Conservation (phyloP, 2,329 filamentous ascomycete species). For the Zymoseptoria tritici region DNA sequence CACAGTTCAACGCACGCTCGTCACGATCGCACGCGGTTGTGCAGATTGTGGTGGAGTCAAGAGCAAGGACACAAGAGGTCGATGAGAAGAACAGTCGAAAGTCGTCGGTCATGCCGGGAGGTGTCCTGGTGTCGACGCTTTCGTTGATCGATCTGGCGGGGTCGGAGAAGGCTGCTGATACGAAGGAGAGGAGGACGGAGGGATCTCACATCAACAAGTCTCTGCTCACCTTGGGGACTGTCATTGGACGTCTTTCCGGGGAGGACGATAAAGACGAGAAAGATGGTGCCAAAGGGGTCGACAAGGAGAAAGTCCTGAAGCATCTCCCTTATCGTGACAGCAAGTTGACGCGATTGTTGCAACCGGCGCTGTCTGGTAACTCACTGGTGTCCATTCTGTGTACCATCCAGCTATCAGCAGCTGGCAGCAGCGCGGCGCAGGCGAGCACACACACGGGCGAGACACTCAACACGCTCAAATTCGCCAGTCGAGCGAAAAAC, state of each 20-base stretch:
- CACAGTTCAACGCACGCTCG: conserved; percentile 92
- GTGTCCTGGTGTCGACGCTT: conserved; percentile 88
- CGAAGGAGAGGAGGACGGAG: conserved; percentile 87
- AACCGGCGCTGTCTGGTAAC: conserved; percentile 85
- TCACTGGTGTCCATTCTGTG: conserved; percentile 96
- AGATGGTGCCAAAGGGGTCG: conserved; percentile 34
- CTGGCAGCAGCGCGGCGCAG: conserved; percentile 58
- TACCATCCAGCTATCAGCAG: conserved; percentile 82
- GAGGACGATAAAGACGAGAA: conserved; percentile 83
- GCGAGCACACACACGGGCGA: conserved; percentile 73
- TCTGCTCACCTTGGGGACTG: conserved; percentile 85
- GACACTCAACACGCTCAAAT: conserved; percentile 93
- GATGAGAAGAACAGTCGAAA: conserved; percentile 56
- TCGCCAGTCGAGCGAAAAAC: conserved; percentile 93
- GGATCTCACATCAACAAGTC: conserved; percentile 99
- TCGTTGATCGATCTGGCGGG: conserved; percentile 95
- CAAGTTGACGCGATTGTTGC: conserved; percentile 87
- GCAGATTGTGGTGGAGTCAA: conserved; percentile 95
- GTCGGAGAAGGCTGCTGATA: conserved; percentile 90
- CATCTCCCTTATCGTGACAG: conserved; percentile 96
- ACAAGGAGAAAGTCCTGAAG: conserved; percentile 64
- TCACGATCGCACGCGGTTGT: conserved; percentile 97
- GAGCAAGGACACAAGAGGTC: conserved; percentile 60
- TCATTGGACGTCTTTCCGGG: conserved; percentile 87
- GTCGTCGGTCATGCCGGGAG: conserved; percentile 63